Evolutionary conservation across 768 basidiomycete genomes (phyloP).

Genomic region (Mrakia hoshinonis): DNA sequence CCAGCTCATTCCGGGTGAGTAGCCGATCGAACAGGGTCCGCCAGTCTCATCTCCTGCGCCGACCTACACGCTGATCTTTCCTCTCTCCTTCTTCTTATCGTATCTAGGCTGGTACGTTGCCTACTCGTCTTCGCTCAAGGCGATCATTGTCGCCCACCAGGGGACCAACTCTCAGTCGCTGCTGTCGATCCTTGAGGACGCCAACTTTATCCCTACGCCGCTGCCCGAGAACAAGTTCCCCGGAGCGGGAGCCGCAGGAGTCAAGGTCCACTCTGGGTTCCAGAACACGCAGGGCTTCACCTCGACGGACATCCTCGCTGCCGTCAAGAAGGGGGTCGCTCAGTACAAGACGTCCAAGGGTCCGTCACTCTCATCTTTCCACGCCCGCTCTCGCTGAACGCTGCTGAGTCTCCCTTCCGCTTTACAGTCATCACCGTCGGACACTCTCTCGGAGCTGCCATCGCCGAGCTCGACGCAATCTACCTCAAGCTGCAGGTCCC

Average conservation of each 20-base stretch:
- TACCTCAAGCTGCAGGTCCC: conserved; percentile 5
- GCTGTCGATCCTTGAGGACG: neutral
- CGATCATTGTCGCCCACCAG: neutral
- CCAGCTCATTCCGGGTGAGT: conserved; percentile 3
- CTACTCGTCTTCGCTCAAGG: neutral
- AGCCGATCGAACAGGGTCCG: neutral
- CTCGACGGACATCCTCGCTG: neutral
- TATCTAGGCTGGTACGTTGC: conserved; percentile 5
- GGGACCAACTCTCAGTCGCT: neutral
- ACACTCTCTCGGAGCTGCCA: neutral
- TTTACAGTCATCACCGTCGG: conserved; percentile 6
- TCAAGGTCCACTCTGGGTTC: neutral
- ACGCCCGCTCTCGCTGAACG: neutral
- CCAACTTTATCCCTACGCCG: neutral
- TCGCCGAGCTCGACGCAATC: conserved; percentile 8
- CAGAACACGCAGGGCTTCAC: neutral
- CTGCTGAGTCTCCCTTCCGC: too few species aligned
- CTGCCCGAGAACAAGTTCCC: neutral
- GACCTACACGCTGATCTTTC: too few species aligned
- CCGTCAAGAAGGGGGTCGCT: neutral
- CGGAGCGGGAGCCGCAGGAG: neutral
- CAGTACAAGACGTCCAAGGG: neutral
- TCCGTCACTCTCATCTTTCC: neutral
- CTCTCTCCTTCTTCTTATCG: neutral
- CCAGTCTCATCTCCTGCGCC: neutral